Evolutionary conservation across 352 stramenopile species (phyloP), one percentile per base, ranked within the genome.

Genomic region (Globisporangium heterothallicum): DNA sequence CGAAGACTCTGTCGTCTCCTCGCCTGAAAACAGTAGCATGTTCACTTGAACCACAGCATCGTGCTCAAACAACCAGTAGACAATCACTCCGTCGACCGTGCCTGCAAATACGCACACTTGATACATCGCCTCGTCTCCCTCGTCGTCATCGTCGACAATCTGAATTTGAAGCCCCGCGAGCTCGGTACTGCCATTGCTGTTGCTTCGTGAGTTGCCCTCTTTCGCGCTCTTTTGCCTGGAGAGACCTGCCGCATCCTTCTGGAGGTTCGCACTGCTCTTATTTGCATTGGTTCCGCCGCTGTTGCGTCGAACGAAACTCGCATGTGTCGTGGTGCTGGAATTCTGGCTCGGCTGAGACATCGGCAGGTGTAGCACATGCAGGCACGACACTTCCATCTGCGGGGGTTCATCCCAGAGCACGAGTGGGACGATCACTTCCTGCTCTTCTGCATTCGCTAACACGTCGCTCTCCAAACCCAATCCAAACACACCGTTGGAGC

Each of bases 71-170:
- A 78, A 60, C 81, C 81, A 92, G 58, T 82, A 89, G 10, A 92
- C 49, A 12, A 92, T 72, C 25, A 67, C 56, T 3, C 81, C 78
- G 40, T 90, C 81, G 27, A 63, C 35, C 0, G 81, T 90, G 10
- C 81, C 81, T 3, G 72, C 71, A 58, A 92, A 89, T 13, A 92
- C 81, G 26, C 74, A 85, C 6, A 89, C 41, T 53, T 88, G 73
- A 21, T 72, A 65, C 21, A 58, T 49, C n/a, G 52, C 55, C 36
- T 78, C 59, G 27, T 75, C 69, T 2, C 56, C 52, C 13, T 73
- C 68, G 6, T 55, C 45, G 6, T 66, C 64, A 44, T 65, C 55
- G 26, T 84, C 70, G 3, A 78, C 66, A 44, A 75, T 64, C 42
- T 74, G 53, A 32, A 72, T 68, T 34, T 77, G 63, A 12, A 63